phyloP scores from a whole-genome alignment of 2,329 filamentous ascomycete genomes.

The Aspergillus sp. region DNA sequence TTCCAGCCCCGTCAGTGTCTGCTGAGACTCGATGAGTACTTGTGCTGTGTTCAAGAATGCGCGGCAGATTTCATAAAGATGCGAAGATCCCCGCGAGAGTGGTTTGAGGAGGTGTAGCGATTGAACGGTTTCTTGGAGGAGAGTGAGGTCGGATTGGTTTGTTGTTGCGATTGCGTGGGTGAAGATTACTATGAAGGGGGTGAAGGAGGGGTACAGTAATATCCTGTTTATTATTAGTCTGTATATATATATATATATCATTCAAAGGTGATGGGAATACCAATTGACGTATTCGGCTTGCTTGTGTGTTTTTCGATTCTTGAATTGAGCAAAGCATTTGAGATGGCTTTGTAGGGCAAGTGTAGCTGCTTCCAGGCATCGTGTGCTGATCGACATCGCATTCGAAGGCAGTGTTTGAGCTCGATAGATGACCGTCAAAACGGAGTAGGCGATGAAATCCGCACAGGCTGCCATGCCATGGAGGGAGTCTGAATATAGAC shows the following conservation, averaged over 20 bases:
- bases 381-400: slow-evolving; percentile 19
- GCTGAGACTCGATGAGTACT: slow-evolving; percentile 16
- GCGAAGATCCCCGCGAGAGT: slow-evolving; percentile 14
- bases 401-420: slow-evolving; percentile 17
- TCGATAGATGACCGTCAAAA: slow-evolving; percentile 19
- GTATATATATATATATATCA: background rate
- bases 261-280: slow-evolving; percentile 3
- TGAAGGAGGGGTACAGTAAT: slow-evolving; percentile 21
- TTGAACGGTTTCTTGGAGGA: slow-evolving; percentile 17
- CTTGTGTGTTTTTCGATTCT: slow-evolving; percentile 18
- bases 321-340: slow-evolving; percentile 20
- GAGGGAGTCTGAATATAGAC: slow-evolving; percentile 18
- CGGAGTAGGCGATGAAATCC: slow-evolving; percentile 20
- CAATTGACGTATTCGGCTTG: slow-evolving; percentile 24
- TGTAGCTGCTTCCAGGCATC: slow-evolving; percentile 21
- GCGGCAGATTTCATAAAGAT: slow-evolving; percentile 16
- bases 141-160: slow-evolving; percentile 12
- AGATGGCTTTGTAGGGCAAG: slow-evolving; percentile 21
- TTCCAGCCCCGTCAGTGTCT: slow-evolving; percentile 17
- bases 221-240: slow-evolving; percentile 9
- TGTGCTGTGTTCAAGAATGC: slow-evolving; percentile 19
- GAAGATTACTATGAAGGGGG: slow-evolving; percentile 23
- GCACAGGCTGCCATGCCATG: slow-evolving; percentile 22
- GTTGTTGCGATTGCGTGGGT: slow-evolving; percentile 23
- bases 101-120: slow-evolving; percentile 16